Conservation (phyloP, 495 filamentous ascomycete species). For the Neurospora pannonica region DNA sequence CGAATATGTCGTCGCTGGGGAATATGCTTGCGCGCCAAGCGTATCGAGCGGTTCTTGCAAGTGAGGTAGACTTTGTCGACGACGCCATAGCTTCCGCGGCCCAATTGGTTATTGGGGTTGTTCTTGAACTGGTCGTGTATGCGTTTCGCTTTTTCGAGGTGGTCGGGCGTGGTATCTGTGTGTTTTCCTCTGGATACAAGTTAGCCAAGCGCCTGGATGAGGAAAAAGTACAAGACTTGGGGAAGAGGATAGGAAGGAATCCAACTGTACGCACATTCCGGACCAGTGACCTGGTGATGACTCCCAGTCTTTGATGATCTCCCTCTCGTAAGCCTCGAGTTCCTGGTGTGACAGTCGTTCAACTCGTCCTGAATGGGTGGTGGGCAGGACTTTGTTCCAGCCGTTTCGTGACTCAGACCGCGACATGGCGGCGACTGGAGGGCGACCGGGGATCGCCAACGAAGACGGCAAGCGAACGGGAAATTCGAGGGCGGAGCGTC, state of each 20-base stretch:
- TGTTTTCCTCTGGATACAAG: constrained; percentile 20
- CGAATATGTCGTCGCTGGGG: constrained; percentile 9
- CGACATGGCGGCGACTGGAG: constrained; percentile 14
- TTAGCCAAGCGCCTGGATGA: constrained; percentile 1
- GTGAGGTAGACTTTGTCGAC: constrained; percentile 26
- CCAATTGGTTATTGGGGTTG: constrained; percentile 15
- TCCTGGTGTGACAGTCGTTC: constrained; percentile 18
- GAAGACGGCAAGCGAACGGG: constrained; percentile 5
- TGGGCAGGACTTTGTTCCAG: constrained; percentile 26
- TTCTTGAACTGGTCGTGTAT: constrained; percentile 21
- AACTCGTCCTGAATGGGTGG: constrained; percentile 16
- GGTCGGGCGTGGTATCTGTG: constrained; percentile 11
- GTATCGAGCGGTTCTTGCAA: constrained; percentile 22
- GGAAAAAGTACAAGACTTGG: background rate
- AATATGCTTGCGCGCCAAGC: constrained; percentile 26
- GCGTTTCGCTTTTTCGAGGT: constrained; percentile 25
- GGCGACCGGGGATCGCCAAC: constrained; percentile 3
- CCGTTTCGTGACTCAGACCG: constrained; percentile 14
- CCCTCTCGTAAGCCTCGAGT: constrained; percentile 19
- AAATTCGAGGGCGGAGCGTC: constrained; percentile 5
- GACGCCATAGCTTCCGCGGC: constrained; percentile 24
- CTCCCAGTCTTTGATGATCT: constrained; percentile 26
- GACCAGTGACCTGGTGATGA: constrained; percentile 22
- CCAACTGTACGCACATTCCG: constrained; percentile 19
- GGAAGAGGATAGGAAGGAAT: background rate